Percentiles rank a stretch among this genome's conserved stretches.
These are phyloP conservation scores for Podospora tetraspora DNA, from an alignment of 495 filamentous ascomycete species.

Conservation along the genomic window DNA sequence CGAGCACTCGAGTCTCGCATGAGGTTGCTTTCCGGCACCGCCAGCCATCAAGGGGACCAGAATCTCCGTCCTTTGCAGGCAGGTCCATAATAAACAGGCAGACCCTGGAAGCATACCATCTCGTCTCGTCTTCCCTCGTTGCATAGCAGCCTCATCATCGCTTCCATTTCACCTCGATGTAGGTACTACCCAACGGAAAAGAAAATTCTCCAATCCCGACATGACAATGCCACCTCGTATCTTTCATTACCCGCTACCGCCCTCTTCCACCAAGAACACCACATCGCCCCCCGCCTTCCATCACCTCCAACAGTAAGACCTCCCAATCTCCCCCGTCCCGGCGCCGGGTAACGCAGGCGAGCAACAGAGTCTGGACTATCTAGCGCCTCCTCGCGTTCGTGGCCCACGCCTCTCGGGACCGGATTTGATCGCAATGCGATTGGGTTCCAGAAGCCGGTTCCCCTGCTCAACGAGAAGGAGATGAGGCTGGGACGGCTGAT, in stretches of 20 bases:
- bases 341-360: background rate
- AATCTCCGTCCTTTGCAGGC: background rate
- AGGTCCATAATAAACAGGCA: background rate
- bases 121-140: background rate
- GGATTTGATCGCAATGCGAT: background rate
- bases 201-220: background rate
- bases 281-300: background rate
- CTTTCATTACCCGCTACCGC: background rate
- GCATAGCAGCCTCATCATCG: background rate
- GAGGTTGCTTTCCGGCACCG: background rate
- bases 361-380: background rate
- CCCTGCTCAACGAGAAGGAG: background rate
- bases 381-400: background rate
- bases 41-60: background rate
- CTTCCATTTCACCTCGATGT: too few species aligned
- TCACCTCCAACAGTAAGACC: background rate
- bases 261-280: too few species aligned
- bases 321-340: background rate
- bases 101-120: background rate
- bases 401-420: background rate
- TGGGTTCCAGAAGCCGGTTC: background rate
- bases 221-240: background rate
- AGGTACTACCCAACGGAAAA: too few species aligned
- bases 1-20: background rate
- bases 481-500: background rate